Evolutionary conservation across 495 filamentous ascomycete genomes (phyloP), one percentile per base, ranked within the genome.

Genomic region (Penicillium lividum): DNA sequence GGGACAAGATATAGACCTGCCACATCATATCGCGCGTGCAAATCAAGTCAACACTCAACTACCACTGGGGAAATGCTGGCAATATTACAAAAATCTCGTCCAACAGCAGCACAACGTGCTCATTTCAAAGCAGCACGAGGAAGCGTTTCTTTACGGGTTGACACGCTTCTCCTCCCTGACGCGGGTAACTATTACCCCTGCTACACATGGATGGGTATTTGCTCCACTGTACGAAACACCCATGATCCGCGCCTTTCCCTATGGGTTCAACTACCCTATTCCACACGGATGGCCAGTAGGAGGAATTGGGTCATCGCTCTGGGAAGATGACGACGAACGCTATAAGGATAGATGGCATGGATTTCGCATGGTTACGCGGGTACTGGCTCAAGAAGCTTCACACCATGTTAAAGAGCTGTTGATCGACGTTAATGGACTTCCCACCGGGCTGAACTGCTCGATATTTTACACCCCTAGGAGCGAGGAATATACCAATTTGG

Each of bases 151-250:
- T 58, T 64, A 67, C 31, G 60, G 60, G 15, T 46, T 74, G 9
- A 33, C 53, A 42, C 63, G 64, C 44, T 73, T 74, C 47, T 57
- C 70, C 3, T 11, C 30, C 18, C 56, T 73, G 3, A 59, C 27
- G 47, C 60, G 58, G 51, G 51, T 74, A 29, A 68, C 64, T 22
- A 43, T 74, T 45, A 72, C 72, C 13, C 63, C 68, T 53, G 66
- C 66, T 28, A 60, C 68, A 1, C 68, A 73, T 46, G 66, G 72
- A 18, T 61, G 59, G 56, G 27, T 67, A 4, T 68, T 65, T 49
- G 13, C 58, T 29, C 69, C 68, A n/a, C 47, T 71, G 10, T 72
- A 72, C 50, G 54, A 69, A 47, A 74, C 69, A 28, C 68, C 68
- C 15, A 72, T 68, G 61, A 72, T 74, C 29, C 68, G 66, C 28